Conservation (phyloP, 2,329 filamentous ascomycete genomes). For the Monilinia fructigena region DNA sequence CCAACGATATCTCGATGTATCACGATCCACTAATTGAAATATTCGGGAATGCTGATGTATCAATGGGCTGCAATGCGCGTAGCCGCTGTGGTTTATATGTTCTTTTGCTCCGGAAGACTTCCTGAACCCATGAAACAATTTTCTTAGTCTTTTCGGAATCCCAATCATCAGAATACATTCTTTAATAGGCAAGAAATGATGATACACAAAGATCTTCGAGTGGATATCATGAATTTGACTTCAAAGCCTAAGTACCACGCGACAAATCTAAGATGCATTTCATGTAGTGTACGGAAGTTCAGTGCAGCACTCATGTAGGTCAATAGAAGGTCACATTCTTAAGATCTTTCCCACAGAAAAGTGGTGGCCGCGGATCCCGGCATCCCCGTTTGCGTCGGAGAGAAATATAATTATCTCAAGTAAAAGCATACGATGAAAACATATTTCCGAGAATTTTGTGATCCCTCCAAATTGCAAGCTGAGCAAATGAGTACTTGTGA, state of each 20-base stretch:
- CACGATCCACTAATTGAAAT: background rate
- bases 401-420: background rate
- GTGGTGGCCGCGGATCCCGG: slow-evolving; percentile 12
- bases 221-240: slow-evolving; percentile 12
- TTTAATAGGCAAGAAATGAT: background rate
- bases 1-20: slow-evolving; percentile 1
- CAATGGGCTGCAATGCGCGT: slow-evolving; percentile 13
- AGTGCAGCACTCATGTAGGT: slow-evolving; percentile 3
- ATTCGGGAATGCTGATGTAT: slow-evolving; percentile 11
- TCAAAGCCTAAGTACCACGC: slow-evolving; percentile 23
- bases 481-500: background rate
- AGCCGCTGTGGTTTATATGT: slow-evolving; percentile 15
- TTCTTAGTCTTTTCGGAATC: background rate
- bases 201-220: slow-evolving; percentile 10
- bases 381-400: background rate
- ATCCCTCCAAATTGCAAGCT: background rate
- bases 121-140: slow-evolving; percentile 17
- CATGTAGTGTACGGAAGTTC: slow-evolving; percentile 7
- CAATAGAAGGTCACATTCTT: slow-evolving; percentile 7
- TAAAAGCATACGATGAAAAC: slow-evolving; percentile 1
- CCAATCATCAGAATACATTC: slow-evolving; percentile 2
- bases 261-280: slow-evolving; percentile 15
- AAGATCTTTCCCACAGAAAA: slow-evolving; percentile 4
- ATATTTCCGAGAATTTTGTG: slow-evolving; percentile 2
- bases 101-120: slow-evolving; percentile 20